Conservation (phyloP, 2,329 filamentous ascomycete species). For the Botrytis byssoidea region DNA sequence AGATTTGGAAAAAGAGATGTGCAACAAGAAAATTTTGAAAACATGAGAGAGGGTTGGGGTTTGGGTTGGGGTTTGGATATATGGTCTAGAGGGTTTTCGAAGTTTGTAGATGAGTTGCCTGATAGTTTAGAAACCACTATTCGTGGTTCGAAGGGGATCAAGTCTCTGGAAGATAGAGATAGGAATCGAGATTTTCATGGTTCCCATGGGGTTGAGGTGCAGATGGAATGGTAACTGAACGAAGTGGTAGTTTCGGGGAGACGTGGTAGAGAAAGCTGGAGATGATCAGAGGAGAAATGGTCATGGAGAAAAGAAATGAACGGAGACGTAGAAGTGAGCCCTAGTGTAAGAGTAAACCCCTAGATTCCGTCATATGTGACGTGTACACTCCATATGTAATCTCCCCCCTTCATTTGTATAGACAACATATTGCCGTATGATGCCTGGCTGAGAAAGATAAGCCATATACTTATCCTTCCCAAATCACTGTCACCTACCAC, state of each 20-base stretch:
- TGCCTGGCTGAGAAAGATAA: too few species aligned
- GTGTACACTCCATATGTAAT: not conserved
- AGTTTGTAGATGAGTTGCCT: not conserved
- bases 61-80: not conserved
- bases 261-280: too few species aligned
- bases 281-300: too few species aligned
- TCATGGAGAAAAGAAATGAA: not conserved
- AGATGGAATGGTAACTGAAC: not conserved
- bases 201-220: not conserved
- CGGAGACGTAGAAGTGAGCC: not conserved
- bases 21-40: not conserved
- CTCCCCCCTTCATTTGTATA: not conserved
- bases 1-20: not conserved
- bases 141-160: not conserved
- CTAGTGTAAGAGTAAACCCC: not conserved
- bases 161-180: not conserved
- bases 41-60: not conserved
- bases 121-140: not conserved
- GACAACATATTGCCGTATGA: not conserved
- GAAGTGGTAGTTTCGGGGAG: not conserved
- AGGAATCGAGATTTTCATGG: not conserved
- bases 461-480: not conserved
- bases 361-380: not conserved
- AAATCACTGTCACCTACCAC: not conserved
- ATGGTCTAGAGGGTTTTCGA: not conserved